Percentiles rank a stretch among this genome's conserved stretches.
phyloP scores from a whole-genome alignment of 2,329 filamentous ascomycete genomes.

The Aspergillus pseudoterreus region DNA sequence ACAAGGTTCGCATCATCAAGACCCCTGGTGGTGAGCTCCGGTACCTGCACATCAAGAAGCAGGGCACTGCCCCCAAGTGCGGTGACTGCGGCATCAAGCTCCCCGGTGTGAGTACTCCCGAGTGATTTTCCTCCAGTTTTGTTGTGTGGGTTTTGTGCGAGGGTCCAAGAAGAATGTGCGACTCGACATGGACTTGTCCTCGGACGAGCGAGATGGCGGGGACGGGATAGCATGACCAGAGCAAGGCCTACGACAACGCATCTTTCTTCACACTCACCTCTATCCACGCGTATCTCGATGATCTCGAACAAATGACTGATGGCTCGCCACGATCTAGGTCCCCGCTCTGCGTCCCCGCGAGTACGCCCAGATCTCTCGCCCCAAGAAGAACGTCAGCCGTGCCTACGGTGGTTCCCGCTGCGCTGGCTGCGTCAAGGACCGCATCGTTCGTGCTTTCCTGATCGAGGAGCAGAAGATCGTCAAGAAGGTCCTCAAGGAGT shows the following conservation, averaged over 20 bases:
- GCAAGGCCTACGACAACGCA: too few species aligned
- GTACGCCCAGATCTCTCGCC: slow-evolving; percentile 94
- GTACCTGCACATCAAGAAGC: slow-evolving; percentile 99
- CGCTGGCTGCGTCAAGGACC: slow-evolving; percentile 97
- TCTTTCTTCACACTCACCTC: too few species aligned
- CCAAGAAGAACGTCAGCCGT: slow-evolving; percentile 98
- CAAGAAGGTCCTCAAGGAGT: slow-evolving; percentile 99
- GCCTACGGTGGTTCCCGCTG: slow-evolving; percentile 98
- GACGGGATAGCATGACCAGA: slow-evolving; percentile 1
- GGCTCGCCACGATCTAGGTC: slow-evolving; percentile 52
- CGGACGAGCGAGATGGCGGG: slow-evolving; percentile 4
- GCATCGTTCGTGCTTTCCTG: slow-evolving; percentile 95
- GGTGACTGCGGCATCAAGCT: slow-evolving; percentile 99
- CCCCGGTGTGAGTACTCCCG: slow-evolving; percentile 76
- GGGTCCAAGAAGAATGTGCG: slow-evolving; percentile 1
- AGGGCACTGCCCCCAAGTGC: slow-evolving; percentile 95
- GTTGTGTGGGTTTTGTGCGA: slow-evolving; percentile 4
- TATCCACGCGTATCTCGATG: too few species aligned
- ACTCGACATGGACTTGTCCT: not conserved
- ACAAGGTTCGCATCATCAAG: slow-evolving; percentile 94
- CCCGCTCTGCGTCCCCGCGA: slow-evolving; percentile 97
- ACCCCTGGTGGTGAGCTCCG: slow-evolving; percentile 94
- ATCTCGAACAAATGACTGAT: slow-evolving; percentile 10
- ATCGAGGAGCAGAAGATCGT: slow-evolving; percentile 99
- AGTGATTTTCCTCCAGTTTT: slow-evolving; percentile 15